Evolutionary conservation across 345 rosid species (phyloP), one percentile per base, ranked within the genome.

Genomic region (Syzygium aromaticum): DNA sequence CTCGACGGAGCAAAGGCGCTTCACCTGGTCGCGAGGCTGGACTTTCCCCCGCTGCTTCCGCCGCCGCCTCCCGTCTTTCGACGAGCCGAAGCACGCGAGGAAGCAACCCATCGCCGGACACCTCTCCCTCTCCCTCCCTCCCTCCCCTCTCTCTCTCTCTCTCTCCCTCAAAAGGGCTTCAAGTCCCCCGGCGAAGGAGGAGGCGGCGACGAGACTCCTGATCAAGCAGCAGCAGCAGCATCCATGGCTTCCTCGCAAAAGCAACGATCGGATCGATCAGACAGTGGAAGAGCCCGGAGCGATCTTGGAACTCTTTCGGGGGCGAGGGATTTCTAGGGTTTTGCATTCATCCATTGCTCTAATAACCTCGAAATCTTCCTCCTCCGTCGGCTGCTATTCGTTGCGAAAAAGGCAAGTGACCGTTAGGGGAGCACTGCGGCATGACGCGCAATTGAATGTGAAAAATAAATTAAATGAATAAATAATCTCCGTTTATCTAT

Each of bases 71-170:
- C 91, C 93, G 92, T 93, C 92, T 87, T 93, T 94, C 91, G 96
- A 90, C 15, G 98, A 91, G 91, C 99, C 98, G 88, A 96, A 98
- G 88, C 99, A 98, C 64, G 91, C 94, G 85, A 90, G 91, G 89
- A 96, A 96, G 93, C 99, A 98, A 87, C 95, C 95, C 99, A 98
- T 98, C 38, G 11, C 64, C 51, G 84, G 3, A 56, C 54, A 43
- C 67, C 59, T 25, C 25, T 11, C 86, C 6, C 56, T 0, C 28
- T 2, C 53, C 4, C 85, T 49, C 77, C 46, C 88, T 12, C 54
- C 33, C 51, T 56, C 73, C n/a, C n/a, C n/a, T 2, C 53, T 8
- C 85, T 49, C 77, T 52, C 88, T 12, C 54, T 51, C 51, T 56
- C 73, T 73, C 59, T 40, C 53, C 1, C 83, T 0, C n/a, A 67